Evolutionary conservation across 1,139 yeast genomes (phyloP).

Genomic region (Pichia sp.): DNA sequence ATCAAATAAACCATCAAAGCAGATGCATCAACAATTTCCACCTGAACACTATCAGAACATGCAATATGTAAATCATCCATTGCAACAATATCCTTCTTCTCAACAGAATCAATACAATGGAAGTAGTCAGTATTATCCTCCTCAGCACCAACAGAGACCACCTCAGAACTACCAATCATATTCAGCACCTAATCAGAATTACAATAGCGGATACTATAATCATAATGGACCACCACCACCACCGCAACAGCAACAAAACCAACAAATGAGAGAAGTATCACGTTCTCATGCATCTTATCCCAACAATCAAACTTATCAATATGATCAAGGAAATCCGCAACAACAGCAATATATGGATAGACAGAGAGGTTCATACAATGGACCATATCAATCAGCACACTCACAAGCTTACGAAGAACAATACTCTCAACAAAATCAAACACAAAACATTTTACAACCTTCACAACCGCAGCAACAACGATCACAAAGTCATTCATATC

Average conservation of each 20-base stretch:
- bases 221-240: not conserved
- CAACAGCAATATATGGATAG: not conserved
- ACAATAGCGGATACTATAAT: not conserved
- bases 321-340: not conserved
- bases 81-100: not conserved
- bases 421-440: not conserved
- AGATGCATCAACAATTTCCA: not conserved
- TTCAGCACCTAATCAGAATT: not conserved
- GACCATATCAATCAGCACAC: not conserved
- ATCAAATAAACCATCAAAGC: slow-evolving; percentile 3
- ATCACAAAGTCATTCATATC: slow-evolving; percentile 4
- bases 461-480: slow-evolving; percentile 9
- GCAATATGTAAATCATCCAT: slow-evolving; percentile 4
- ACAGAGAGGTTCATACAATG: slow-evolving; percentile 2
- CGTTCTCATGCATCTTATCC: slow-evolving; percentile 3
- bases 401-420: not conserved
- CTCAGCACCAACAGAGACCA: not conserved
- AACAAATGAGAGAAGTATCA: not conserved
- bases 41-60: not conserved
- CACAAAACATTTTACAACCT: not conserved
- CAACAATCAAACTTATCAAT: not conserved
- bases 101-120: not conserved
- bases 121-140: not conserved
- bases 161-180: not conserved
- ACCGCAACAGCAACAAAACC: slow-evolving; percentile 1